Evolutionary conservation across 306 rosid genomes (phyloP).

Genomic region (Hippophae gyantsensis): DNA sequence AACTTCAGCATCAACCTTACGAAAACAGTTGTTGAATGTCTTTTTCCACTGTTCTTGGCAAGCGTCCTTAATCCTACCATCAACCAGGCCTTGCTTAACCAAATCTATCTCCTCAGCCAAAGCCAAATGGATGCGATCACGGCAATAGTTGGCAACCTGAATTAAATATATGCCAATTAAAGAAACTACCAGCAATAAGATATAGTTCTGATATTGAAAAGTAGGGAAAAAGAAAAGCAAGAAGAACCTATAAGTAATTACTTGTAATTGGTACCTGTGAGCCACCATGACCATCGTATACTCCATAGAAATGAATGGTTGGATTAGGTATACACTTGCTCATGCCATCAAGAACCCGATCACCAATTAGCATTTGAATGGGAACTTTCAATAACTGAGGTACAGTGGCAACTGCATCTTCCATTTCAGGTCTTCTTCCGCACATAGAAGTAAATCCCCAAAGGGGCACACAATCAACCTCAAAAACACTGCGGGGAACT

Average conservation of each 20-base stretch:
- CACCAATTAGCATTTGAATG: constrained; percentile 60
- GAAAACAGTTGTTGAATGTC: constrained; percentile 59
- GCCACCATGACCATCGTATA: constrained; percentile 91
- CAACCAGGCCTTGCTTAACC: constrained; percentile 35
- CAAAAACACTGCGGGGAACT: constrained; percentile 63
- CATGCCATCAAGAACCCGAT: constrained; percentile 47
- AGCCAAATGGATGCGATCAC: constrained; percentile 65
- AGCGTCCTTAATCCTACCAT: constrained; percentile 29
- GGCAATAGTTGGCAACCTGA: constrained; percentile 84
- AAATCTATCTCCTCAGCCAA: constrained; percentile 70
- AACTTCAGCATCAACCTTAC: constrained; percentile 72
- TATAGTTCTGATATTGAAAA: neutral
- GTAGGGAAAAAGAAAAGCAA: neutral
- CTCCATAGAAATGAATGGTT: constrained; percentile 74
- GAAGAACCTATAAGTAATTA: neutral
- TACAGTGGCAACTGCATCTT: constrained; percentile 57
- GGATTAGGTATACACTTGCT: constrained; percentile 43
- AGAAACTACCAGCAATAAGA: neutral
- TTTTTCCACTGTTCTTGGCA: constrained; percentile 76
- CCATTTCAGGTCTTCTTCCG: constrained; percentile 93
- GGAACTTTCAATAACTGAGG: constrained; percentile 63
- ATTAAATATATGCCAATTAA: constrained; percentile 10
- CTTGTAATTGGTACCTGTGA: constrained; percentile 42
- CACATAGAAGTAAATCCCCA: constrained; percentile 67
- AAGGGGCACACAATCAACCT: constrained; percentile 69